Percentiles rank a stretch among this genome's conserved stretches.
Evolutionary conservation across 2,329 filamentous ascomycete species (phyloP).

Genomic region (Meredithiella fracta): DNA sequence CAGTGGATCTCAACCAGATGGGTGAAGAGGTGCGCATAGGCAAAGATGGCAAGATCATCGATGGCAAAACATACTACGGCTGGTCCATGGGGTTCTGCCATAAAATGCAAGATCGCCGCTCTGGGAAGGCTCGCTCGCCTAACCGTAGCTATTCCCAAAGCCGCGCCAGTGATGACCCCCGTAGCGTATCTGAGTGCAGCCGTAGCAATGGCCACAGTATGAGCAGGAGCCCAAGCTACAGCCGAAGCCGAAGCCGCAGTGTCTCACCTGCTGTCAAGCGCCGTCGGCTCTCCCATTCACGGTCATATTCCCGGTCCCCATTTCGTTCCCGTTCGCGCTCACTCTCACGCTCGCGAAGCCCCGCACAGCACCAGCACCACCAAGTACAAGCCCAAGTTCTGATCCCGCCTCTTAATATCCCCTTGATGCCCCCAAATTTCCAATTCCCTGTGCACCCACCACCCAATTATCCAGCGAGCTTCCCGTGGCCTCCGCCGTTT

Average conservation of each 20-base stretch:
- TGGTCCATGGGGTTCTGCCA: constrained; percentile 71
- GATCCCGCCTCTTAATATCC: not conserved
- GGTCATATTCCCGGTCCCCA: constrained; percentile 14
- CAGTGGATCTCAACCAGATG: constrained; percentile 53
- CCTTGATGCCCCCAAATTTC: constrained; percentile 2
- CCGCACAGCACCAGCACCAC: constrained; percentile 17
- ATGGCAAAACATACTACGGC: constrained; percentile 67
- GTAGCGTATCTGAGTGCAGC: no score
- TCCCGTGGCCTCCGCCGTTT: constrained; percentile 23
- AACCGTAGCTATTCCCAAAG: constrained; percentile 19
- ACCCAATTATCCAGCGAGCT: not conserved
- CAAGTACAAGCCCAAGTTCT: constrained; percentile 19
- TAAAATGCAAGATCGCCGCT: constrained; percentile 45
- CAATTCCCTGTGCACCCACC: constrained; percentile 17
- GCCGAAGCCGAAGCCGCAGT: constrained; percentile 3
- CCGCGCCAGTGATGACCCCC: constrained; percentile 19
- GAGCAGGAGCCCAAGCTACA: not conserved
- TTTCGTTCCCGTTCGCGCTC: constrained; percentile 17
- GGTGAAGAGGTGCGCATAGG: constrained; percentile 53
- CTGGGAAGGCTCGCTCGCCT: constrained; percentile 25
- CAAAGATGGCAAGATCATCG: constrained; percentile 45
- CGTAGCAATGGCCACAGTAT: constrained; percentile 1
- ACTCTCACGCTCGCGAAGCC: constrained; percentile 19
- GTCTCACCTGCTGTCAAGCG: constrained; percentile 3
- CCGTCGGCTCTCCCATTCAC: constrained; percentile 14